Evolutionary conservation across 176 grass and related monocot species (phyloP), one percentile per base, ranked within the genome.

Genomic region (Echinochloa phyllopogon): DNA sequence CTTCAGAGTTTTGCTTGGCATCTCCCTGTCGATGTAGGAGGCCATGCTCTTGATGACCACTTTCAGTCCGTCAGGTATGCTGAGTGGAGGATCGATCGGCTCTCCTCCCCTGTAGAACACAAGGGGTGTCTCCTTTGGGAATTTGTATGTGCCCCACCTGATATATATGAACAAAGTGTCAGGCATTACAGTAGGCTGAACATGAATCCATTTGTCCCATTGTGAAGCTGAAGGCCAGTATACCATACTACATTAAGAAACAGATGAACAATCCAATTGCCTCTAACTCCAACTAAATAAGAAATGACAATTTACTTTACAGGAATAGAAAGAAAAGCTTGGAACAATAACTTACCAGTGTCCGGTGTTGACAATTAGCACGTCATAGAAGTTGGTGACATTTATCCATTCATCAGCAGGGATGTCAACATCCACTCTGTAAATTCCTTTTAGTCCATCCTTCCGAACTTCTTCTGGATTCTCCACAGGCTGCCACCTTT

Each of bases 121-220:
- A 83, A 98, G 87, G 44, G 96, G 96, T 6, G 83, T 94, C 65
- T 92, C 91, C 27, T 84, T 83, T 17, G 93, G 96, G 64, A 98
- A 98, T 77, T 98, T 98, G 91, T 98, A 91, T 8, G 67, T 62
- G 14, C 95, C 90, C 92, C 95, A 98, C 95, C 95, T 98, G 59
- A 84, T 18, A 81, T 52, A 38, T n/a, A n/a, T n/a, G 24, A 40
- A 0, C 84, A 79, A 14, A 8, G 2, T 40, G 16, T 17, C 60
- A 56, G 72, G 21, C 3, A 86, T 72, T 72, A 79, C 12, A 53
- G 17, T 13, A 40, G 53, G 43, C 33, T 20, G 74, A 79, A 55
- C 21, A 5, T 6, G 5, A 51, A 57, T 65, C 25, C 49, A 49
- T 44, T 15, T 51, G 50, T 10, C 12, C 69, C 29, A 33, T 1